phyloP scores from a whole-genome alignment of 1,284 basidiomycete species.

The Apiotrichum montevideense region DNA sequence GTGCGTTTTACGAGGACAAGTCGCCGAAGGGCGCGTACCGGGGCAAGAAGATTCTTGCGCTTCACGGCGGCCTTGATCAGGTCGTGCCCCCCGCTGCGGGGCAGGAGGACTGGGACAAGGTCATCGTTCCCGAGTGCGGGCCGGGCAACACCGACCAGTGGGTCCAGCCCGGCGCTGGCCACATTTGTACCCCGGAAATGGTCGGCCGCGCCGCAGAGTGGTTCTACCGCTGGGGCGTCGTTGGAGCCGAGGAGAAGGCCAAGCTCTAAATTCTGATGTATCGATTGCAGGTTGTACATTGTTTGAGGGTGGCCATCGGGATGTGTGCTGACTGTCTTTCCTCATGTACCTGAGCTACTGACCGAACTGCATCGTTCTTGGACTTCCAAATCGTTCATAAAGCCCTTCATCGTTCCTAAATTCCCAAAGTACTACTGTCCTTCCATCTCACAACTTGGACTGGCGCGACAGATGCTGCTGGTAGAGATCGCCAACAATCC shows the following conservation, averaged over 20 bases:
- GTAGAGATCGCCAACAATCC: neutral
- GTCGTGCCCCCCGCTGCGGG: slow-evolving; percentile 34
- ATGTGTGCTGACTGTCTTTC: too few species aligned
- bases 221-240: slow-evolving; percentile 4
- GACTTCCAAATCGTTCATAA: too few species aligned
- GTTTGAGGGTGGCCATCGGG: too few species aligned
- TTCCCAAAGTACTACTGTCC: too few species aligned
- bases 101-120: neutral
- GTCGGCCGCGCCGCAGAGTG: slow-evolving; percentile 5
- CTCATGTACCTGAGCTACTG: too few species aligned
- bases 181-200: slow-evolving; percentile 4
- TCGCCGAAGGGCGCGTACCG: slow-evolving; percentile 46
- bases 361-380: too few species aligned
- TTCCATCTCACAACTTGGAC: slow-evolving; percentile 9
- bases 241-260: too few species aligned
- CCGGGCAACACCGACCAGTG: neutral
- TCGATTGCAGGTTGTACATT: too few species aligned
- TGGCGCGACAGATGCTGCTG: neutral
- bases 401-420: too few species aligned
- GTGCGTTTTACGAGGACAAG: neutral
- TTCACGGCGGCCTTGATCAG: slow-evolving; percentile 52
- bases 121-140: neutral
- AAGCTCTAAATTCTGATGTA: too few species aligned
- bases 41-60: slow-evolving; percentile 62
- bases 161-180: slow-evolving; percentile 3